These are phyloP conservation scores for Cladosporium sp. DNA, from an alignment of 2,329 filamentous ascomycete species.

Conservation along the genomic window DNA sequence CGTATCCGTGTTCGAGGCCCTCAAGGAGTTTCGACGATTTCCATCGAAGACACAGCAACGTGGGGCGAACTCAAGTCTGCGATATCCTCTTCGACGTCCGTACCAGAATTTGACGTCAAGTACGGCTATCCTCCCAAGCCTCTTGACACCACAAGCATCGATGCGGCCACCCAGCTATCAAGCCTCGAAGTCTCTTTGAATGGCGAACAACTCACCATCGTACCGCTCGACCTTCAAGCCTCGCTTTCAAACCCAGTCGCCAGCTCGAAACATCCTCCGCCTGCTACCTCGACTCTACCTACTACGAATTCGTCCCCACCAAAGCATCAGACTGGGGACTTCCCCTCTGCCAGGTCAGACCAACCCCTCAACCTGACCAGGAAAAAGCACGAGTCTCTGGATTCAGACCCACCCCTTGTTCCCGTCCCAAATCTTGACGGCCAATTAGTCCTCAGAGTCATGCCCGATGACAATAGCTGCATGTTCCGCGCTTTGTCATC, in stretches of 20 bases:
- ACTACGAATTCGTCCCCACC: constrained; percentile 20
- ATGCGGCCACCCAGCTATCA: constrained; percentile 46
- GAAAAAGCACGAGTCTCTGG: constrained; percentile 40
- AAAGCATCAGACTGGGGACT: constrained; percentile 25
- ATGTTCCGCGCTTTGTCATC: constrained; percentile 86
- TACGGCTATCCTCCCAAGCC: constrained; percentile 76
- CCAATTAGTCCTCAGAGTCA: constrained; percentile 72
- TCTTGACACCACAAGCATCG: constrained; percentile 56
- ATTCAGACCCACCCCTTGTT: constrained; percentile 60
- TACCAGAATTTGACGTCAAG: constrained; percentile 69
- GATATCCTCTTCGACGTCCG: constrained; percentile 61
- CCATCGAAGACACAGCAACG: constrained; percentile 64
- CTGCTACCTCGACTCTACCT: constrained; percentile 23
- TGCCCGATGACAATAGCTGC: constrained; percentile 96
- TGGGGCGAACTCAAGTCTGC: constrained; percentile 57
- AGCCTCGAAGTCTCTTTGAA: constrained; percentile 60
- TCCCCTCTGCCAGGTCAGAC: constrained; percentile 17
- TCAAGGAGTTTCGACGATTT: constrained; percentile 65
- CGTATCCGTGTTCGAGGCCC: constrained; percentile 72
- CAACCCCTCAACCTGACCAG: constrained; percentile 36
- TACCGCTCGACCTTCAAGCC: constrained; percentile 40
- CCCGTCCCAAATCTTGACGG: constrained; percentile 53
- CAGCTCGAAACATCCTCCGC: constrained; percentile 16
- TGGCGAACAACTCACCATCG: constrained; percentile 66
- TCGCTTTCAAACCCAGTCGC: constrained; percentile 31